Evolutionary conservation across 768 basidiomycete species (phyloP).

Genomic region (Boletus speciosus): DNA sequence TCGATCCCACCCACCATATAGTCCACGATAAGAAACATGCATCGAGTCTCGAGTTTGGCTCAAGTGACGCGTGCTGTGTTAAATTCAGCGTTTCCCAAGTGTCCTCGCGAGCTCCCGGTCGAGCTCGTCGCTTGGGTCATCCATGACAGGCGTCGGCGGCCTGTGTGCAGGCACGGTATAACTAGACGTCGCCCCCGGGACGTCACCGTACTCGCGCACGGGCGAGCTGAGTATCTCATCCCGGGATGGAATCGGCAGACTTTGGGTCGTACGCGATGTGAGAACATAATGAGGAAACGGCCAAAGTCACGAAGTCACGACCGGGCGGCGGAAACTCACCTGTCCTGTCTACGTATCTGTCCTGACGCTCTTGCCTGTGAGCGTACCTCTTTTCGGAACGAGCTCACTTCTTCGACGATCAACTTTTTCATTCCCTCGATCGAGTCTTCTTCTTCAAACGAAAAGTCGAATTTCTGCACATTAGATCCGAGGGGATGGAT

Average conservation of each 20-base stretch:
- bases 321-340: constrained; percentile 37
- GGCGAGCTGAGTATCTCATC: constrained; percentile 82
- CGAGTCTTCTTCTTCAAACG: constrained; percentile 93
- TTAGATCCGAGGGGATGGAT: neutral
- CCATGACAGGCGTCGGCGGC: constrained; percentile 69
- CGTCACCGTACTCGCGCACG: constrained; percentile 53
- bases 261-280: constrained; percentile 24
- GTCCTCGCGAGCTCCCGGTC: constrained; percentile 83
- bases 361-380: constrained; percentile 71
- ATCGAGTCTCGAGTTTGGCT: neutral
- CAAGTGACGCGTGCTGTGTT: neutral
- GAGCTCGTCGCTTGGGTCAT: constrained; percentile 81
- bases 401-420: constrained; percentile 88
- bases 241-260: constrained; percentile 74
- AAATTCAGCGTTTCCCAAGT: constrained; percentile 38
- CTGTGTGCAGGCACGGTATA: constrained; percentile 51
- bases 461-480: constrained; percentile 81
- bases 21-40: neutral
- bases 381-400: constrained; percentile 88
- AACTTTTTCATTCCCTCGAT: constrained; percentile 97
- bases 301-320: neutral
- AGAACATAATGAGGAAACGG: neutral
- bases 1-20: neutral
- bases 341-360: constrained; percentile 75
- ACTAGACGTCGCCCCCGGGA: constrained; percentile 67